These are phyloP conservation scores for Globisporangium okanoganense DNA, from an alignment of 352 stramenopile species.

Conservation along the genomic window DNA sequence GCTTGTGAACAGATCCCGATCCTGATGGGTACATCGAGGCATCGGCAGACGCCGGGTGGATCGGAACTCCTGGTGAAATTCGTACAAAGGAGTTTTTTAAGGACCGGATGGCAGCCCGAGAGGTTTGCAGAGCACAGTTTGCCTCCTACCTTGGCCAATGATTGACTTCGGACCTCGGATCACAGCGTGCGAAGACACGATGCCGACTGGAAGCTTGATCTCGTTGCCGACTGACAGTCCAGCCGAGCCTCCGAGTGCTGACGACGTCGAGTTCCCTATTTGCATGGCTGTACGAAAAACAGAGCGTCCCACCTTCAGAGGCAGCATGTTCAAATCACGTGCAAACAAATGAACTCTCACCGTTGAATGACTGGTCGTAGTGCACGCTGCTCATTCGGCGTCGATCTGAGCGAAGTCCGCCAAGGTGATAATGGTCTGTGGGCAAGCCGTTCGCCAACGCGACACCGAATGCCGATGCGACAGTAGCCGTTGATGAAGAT, in stretches of 20 bases:
- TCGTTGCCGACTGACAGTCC: neutral
- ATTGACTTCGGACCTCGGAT: slow-evolving; percentile 27
- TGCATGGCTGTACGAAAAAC: slow-evolving; percentile 6
- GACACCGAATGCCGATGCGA: slow-evolving; percentile 38
- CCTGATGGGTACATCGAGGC: slow-evolving; percentile 1
- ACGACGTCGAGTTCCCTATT: slow-evolving; percentile 1
- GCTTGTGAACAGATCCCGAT: slow-evolving; percentile 1
- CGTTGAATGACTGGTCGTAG: slow-evolving; percentile 44
- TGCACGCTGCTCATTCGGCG: slow-evolving; percentile 47
- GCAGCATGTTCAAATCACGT: neutral
- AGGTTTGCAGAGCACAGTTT: slow-evolving; percentile 9
- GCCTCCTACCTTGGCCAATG: slow-evolving; percentile 29
- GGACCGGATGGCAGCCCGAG: neutral
- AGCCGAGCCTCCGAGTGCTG: neutral
- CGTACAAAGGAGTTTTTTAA: slow-evolving; percentile 6
- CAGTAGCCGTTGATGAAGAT: slow-evolving; percentile 36
- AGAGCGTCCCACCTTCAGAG: no score
- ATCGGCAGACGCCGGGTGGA: slow-evolving; percentile 41
- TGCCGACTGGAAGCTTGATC: slow-evolving; percentile 28
- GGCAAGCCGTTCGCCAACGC: slow-evolving; percentile 18
- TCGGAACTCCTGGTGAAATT: slow-evolving; percentile 22
- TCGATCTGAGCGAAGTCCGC: slow-evolving; percentile 36
- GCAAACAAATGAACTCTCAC: slow-evolving; percentile 11
- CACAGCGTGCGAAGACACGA: slow-evolving; percentile 46
- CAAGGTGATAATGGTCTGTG: slow-evolving; percentile 33